Base-by-base conservation (phyloP, 169 alveolate genomes). In the Plasmodium knowlesi region DNA sequence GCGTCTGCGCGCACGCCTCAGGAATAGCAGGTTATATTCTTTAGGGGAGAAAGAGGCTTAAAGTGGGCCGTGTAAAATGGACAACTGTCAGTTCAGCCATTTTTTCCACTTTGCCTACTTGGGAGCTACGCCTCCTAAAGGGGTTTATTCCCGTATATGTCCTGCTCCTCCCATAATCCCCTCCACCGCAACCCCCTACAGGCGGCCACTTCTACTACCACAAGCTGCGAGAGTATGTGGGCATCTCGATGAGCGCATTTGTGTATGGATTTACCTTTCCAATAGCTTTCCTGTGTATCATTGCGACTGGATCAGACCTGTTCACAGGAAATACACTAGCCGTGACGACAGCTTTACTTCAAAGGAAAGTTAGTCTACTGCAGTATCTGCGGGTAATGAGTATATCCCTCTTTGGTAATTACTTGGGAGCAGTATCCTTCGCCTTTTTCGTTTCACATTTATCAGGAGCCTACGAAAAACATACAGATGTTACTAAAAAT, bases 271-370 rank as follows among this genome's bases (percentile, higher is more conserved):
- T 96, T 41, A 93, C 96, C 16, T 96, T 96, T 76, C 92, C 97
- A 4, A 90, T 94, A 19, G 97, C 97, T 2, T 96, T 96, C 82
- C 41, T 95, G 14, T 92, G 96, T 19, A 96, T 96, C 53, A 57
- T 96, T 34, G 95, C 83, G 80, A 95, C 97, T 28, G 97, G 97
- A 0, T 70, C 97, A n/a, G 97, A 96, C 95, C 92, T 96, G n/a
- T 94, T 94, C 73, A 96, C 97, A 1, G 96, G 97, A 78, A 96
- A 96, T 72, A 92, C 96, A 37, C 90, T 95, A 93, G 92, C 92
- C 39, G 96, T 96, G 43, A 92, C 96, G 16, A 61, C 89, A n/a
- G 94, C 96, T 12, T 83, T 90, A 25, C 80, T 61, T 41, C 85
- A 89, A 76, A 82, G 82, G 61, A 67, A 73, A 61, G 22, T 96